phyloP scores from a whole-genome alignment of 2,329 filamentous ascomycete genomes.

The Aspergillus fumigatus region DNA sequence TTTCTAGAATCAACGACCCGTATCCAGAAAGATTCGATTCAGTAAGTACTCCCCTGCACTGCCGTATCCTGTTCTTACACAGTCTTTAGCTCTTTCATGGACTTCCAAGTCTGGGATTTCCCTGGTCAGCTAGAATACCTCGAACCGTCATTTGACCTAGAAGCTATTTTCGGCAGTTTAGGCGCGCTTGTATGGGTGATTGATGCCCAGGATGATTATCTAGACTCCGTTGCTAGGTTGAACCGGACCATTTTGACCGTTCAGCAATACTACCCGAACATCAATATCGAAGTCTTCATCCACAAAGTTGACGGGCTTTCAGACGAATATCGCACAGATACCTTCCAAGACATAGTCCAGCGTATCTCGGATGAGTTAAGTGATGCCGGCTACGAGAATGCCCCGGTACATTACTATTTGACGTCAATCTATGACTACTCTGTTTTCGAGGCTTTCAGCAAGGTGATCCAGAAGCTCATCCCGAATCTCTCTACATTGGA shows the following conservation, averaged over 20 bases:
- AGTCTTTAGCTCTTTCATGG: conserved; percentile 81
- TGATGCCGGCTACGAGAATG: conserved; percentile 88
- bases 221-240: conserved; percentile 81
- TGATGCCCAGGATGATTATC: conserved; percentile 95
- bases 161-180: conserved; percentile 89
- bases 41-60: conserved; percentile 55
- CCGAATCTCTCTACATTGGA: conserved; percentile 90
- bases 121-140: conserved; percentile 93
- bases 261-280: conserved; percentile 81
- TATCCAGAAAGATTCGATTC: conserved; percentile 92
- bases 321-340: conserved; percentile 93
- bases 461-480: conserved; percentile 96
- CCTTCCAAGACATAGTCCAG: conserved; percentile 93
- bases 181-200: conserved; percentile 98
- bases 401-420: conserved; percentile 88
- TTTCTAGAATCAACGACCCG: conserved; percentile 93
- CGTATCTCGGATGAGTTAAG: conserved; percentile 93
- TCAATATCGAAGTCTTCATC: conserved; percentile 98
- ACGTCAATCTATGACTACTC: conserved; percentile 98
- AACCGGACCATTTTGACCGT: conserved; percentile 87
- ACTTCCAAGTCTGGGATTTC: conserved; percentile 98
- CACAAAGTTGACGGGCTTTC: conserved; percentile 98
- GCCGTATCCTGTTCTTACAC: not conserved
- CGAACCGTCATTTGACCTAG: conserved; percentile 82
- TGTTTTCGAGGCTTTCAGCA: conserved; percentile 97